Conservation (phyloP, 2,329 filamentous ascomycete genomes). For the Epichloe sp. region DNA sequence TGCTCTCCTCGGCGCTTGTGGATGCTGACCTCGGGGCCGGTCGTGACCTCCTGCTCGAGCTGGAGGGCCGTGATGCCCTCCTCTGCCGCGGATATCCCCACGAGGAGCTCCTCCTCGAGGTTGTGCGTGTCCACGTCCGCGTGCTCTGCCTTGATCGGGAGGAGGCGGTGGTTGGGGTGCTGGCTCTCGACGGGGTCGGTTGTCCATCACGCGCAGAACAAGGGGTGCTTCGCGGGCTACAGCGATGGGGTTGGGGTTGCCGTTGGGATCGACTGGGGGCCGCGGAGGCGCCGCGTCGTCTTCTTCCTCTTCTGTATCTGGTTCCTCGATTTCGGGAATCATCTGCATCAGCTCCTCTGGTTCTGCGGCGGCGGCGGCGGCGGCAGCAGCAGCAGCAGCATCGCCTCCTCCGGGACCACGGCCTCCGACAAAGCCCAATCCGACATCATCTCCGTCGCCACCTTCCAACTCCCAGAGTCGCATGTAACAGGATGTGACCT, state of each 20-base stretch:
- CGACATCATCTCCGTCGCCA: slow-evolving; percentile 53
- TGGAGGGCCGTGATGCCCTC: background rate
- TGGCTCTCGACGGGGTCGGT: slow-evolving; percentile 16
- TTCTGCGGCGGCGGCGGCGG: background rate
- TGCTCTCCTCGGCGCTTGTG: background rate
- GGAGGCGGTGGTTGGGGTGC: slow-evolving; percentile 1
- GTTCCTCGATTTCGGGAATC: slow-evolving; percentile 9
- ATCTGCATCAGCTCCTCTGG: background rate
- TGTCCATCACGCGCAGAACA: slow-evolving; percentile 38
- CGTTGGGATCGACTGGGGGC: slow-evolving; percentile 15
- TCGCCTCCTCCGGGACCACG: slow-evolving; percentile 5
- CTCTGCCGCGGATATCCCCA: background rate
- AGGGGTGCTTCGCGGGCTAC: slow-evolving; percentile 45
- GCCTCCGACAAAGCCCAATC: slow-evolving; percentile 30
- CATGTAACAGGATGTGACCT: slow-evolving; percentile 58
- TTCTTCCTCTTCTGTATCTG: slow-evolving; percentile 12
- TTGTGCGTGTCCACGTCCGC: background rate
- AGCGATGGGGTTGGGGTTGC: slow-evolving; percentile 20
- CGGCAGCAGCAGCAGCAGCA: background rate
- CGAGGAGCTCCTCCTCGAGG: background rate
- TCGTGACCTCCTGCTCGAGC: background rate
- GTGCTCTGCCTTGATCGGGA: background rate
- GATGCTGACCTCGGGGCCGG: background rate
- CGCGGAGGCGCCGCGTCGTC: slow-evolving; percentile 11
- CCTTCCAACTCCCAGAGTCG: slow-evolving; percentile 81